A percentile compares a stretch with the other conserved stretches of the same genome.
Evolutionary conservation across 1,284 basidiomycete species (phyloP).

Genomic region (Puccinia polysora): DNA sequence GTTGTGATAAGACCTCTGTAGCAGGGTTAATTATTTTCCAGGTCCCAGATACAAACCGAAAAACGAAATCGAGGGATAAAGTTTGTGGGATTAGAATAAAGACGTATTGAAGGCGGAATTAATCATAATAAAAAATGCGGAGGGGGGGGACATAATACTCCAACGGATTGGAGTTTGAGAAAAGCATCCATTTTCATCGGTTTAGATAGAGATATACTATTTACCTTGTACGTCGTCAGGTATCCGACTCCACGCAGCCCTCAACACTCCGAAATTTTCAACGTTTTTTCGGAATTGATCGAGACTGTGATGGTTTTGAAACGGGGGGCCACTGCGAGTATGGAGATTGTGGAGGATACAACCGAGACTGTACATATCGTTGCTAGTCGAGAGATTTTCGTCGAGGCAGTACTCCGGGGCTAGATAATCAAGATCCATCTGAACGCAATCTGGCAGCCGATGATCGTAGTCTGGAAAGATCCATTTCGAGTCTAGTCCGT

Average conservation of each 20-base stretch:
- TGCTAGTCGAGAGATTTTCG: slow-evolving; percentile 73
- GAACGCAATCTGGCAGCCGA: slow-evolving; percentile 71
- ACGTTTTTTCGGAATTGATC: slow-evolving; percentile 72
- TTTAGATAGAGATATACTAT: neutral
- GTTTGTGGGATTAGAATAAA: neutral
- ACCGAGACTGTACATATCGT: slow-evolving; percentile 91
- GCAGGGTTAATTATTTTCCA: too few species aligned
- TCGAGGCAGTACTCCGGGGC: slow-evolving; percentile 93
- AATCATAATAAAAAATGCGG: too few species aligned
- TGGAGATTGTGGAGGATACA: slow-evolving; percentile 78
- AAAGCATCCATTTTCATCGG: too few species aligned
- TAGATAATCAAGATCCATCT: slow-evolving; percentile 90
- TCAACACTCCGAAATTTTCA: slow-evolving; percentile 58
- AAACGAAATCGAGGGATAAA: neutral
- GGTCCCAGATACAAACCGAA: neutral
- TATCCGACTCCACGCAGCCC: slow-evolving; percentile 48
- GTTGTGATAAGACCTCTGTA: slow-evolving; percentile 68
- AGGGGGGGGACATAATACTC: too few species aligned
- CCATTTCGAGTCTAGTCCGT: slow-evolving; percentile 73
- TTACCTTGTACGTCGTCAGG: slow-evolving; percentile 49
- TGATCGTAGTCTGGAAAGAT: slow-evolving; percentile 83
- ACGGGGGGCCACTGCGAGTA: slow-evolving; percentile 79
- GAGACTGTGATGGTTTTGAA: slow-evolving; percentile 75
- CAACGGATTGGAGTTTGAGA: too few species aligned
- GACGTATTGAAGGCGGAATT: neutral